These are phyloP conservation scores for Pythium apleroticum DNA, from an alignment of 352 stramenopile species.

Conservation along the genomic window DNA sequence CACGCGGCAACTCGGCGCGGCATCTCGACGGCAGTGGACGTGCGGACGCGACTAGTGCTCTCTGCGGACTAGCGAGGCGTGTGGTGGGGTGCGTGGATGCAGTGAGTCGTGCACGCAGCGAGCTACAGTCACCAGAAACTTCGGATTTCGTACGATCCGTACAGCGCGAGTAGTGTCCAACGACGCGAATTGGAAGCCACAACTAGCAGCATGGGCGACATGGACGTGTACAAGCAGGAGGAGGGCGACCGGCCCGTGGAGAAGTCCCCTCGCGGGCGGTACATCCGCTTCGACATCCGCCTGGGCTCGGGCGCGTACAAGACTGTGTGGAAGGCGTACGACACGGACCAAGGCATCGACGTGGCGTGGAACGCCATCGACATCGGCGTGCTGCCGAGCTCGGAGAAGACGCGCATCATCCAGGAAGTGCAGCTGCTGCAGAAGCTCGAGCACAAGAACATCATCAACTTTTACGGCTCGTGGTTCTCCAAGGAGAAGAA, in stretches of 20 bases:
- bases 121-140: neutral
- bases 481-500: conserved; percentile 99
- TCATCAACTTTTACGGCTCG: conserved; percentile 99
- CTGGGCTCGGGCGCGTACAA: conserved; percentile 87
- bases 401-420: conserved; percentile 95
- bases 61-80: neutral
- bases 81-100: neutral
- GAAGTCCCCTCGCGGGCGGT: conserved; percentile 75
- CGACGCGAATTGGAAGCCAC: neutral
- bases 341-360: conserved; percentile 98
- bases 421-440: conserved; percentile 97
- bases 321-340: conserved; percentile 94
- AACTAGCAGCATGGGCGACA: conserved; percentile 48
- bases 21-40: neutral
- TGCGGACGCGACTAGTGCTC: neutral
- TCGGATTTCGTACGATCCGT: neutral
- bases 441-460: conserved; percentile 98
- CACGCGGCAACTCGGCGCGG: neutral
- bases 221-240: conserved; percentile 69
- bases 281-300: conserved; percentile 87
- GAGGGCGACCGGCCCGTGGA: conserved; percentile 76
- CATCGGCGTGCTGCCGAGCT: conserved; percentile 93
- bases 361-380: conserved; percentile 99
- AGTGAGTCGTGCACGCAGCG: neutral
- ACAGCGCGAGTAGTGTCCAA: too few relatives aligned